Evolutionary conservation across 495 filamentous ascomycete genomes (phyloP).

Genomic region (Staphylotrichum tortipilum): DNA sequence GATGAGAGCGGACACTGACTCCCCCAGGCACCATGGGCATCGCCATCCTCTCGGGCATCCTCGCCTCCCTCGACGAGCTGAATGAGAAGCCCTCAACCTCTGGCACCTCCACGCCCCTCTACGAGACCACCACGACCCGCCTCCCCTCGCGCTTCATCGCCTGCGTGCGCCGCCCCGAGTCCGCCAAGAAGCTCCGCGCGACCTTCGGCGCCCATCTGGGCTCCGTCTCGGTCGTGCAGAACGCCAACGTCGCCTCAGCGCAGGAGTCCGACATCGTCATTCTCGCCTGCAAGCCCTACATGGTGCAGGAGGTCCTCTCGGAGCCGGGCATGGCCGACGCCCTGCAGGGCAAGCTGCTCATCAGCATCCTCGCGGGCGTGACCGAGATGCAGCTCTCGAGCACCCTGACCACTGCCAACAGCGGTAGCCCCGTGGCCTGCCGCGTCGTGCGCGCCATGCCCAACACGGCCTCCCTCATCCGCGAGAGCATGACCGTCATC

Average conservation of each 20-base stretch:
- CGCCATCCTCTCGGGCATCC: conserved; percentile 74
- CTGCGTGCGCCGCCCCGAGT: conserved; percentile 57
- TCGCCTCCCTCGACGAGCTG: conserved; percentile 51
- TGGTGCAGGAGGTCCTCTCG: conserved; percentile 54
- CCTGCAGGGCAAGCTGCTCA: conserved; percentile 67
- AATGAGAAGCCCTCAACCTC: conserved; percentile 31
- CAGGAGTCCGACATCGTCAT: conserved; percentile 56
- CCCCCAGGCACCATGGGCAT: conserved; percentile 67
- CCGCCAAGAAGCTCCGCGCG: conserved; percentile 52
- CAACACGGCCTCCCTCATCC: conserved; percentile 62
- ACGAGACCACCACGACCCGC: conserved; percentile 45
- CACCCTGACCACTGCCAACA: conserved; percentile 44
- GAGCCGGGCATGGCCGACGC: conserved; percentile 60
- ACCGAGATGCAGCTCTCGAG: conserved; percentile 53
- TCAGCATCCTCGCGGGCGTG: conserved; percentile 80
- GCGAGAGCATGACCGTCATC: conserved; percentile 78
- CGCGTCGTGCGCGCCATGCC: conserved; percentile 68
- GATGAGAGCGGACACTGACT: not conserved
- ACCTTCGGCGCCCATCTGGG: conserved; percentile 46
- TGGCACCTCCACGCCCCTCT: conserved; percentile 43
- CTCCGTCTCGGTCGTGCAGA: conserved; percentile 36
- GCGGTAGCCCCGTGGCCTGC: conserved; percentile 33
- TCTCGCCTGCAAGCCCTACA: conserved; percentile 71
- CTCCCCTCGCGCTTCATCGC: conserved; percentile 68
- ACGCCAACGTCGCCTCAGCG: conserved; percentile 52